Percentiles rank a stretch among this genome's conserved stretches.
phyloP scores from a whole-genome alignment of 2,329 filamentous ascomycete species.

The Endocalyx cinctus region DNA sequence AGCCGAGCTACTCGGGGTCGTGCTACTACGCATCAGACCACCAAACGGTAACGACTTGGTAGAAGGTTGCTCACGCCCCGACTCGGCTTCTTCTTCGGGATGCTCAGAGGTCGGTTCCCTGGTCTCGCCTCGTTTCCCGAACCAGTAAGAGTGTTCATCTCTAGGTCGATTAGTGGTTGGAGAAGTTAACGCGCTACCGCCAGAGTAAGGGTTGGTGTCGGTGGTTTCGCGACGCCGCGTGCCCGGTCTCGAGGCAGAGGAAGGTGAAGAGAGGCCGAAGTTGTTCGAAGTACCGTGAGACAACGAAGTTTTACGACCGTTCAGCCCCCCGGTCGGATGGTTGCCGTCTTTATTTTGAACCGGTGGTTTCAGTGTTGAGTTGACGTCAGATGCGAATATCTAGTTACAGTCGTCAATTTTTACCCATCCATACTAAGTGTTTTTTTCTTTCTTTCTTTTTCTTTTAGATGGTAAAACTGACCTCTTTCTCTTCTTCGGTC shows the following conservation, averaged over 20 bases:
- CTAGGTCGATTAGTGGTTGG: conserved; percentile 60
- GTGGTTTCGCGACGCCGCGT: conserved; percentile 77
- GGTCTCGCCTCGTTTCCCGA: conserved; percentile 47
- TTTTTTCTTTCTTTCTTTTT: too few species aligned
- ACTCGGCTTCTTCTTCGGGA: conserved; percentile 20
- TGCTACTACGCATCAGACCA: conserved; percentile 50
- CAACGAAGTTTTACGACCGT: conserved; percentile 77
- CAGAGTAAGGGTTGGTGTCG: conserved; percentile 61
- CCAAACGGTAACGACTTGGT: conserved; percentile 36
- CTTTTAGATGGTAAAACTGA: too few species aligned
- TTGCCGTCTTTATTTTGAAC: conserved; percentile 66
- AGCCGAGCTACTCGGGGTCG: conserved; percentile 38
- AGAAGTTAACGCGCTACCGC: conserved; percentile 48
- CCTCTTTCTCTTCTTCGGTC: conserved; percentile 57
- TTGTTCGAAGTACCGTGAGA: conserved; percentile 63
- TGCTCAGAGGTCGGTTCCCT: conserved; percentile 51
- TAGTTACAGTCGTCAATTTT: too few species aligned
- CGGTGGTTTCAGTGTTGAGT: conserved; percentile 86
- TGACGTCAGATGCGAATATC: conserved; percentile 82
- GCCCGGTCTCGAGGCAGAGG: conserved; percentile 64
- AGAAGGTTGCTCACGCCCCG: conserved; percentile 23
- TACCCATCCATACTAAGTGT: too few species aligned
- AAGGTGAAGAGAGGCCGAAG: conserved; percentile 71
- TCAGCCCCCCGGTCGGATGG: conserved; percentile 49
- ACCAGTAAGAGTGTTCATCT: conserved; percentile 58